phyloP scores from a whole-genome alignment of 805 yeast species.

The Yarrowia sp. region DNA sequence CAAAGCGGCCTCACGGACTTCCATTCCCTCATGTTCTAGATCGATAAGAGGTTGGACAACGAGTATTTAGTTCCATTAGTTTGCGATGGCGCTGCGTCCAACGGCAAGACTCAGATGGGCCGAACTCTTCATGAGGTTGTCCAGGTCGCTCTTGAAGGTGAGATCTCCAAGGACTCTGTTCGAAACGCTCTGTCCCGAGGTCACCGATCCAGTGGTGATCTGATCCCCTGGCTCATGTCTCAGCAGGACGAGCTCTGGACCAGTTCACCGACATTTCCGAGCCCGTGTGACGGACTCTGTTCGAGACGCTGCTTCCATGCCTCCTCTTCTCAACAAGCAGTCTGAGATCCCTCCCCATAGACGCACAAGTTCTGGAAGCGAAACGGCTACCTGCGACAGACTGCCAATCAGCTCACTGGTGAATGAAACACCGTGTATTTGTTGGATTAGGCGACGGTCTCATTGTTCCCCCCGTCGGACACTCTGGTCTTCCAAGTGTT shows the following conservation, averaged over 20 bases:
- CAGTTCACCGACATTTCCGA: constrained; percentile 86
- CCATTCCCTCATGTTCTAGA: too few relatives aligned
- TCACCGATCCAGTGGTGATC: constrained; percentile 97
- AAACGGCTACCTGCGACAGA: constrained; percentile 84
- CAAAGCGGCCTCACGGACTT: too few relatives aligned
- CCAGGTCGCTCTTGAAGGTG: constrained; percentile 96
- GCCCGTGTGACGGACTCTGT: constrained; percentile 73
- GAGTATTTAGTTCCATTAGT: too few relatives aligned
- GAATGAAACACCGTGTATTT: too few relatives aligned
- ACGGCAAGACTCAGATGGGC: too few relatives aligned
- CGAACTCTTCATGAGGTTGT: too few relatives aligned
- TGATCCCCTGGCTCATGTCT: constrained; percentile 96
- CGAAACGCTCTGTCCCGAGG: constrained; percentile 88
- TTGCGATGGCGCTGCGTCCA: too few relatives aligned
- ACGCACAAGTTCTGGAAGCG: constrained; percentile 91
- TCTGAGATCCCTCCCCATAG: constrained; percentile 88
- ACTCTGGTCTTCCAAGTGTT: too few relatives aligned
- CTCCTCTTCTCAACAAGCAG: constrained; percentile 85
- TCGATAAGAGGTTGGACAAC: too few relatives aligned
- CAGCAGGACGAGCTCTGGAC: constrained; percentile 92
- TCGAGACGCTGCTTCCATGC: constrained; percentile 84
- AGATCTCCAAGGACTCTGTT: constrained; percentile 90
- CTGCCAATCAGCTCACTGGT: constrained; percentile 97
- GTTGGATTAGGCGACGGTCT: too few relatives aligned
- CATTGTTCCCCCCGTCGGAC: too few relatives aligned